phyloP scores from a whole-genome alignment of 176 grass and related monocot species.

The Pharus latifolius region DNA sequence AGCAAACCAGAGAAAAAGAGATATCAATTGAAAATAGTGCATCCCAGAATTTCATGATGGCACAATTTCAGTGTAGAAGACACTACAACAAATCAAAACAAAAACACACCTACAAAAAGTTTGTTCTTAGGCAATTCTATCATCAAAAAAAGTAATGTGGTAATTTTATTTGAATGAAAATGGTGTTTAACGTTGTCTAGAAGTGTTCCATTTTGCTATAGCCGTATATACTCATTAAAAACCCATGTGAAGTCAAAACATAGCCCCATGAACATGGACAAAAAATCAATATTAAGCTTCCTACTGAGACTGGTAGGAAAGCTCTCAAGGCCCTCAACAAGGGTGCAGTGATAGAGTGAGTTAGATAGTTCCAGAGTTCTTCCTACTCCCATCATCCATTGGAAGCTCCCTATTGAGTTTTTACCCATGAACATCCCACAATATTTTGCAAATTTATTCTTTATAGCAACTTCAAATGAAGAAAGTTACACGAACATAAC shows the following conservation, averaged over 20 bases:
- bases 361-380: too few relatives aligned
- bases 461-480: background rate
- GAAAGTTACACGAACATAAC: too few relatives aligned
- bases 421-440: background rate
- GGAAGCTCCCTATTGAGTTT: too few relatives aligned
- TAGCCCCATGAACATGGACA: too few relatives aligned
- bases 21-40: background rate
- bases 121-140: background rate
- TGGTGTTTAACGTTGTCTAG: background rate
- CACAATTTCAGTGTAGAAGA: background rate
- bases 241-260: too few relatives aligned
- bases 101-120: background rate
- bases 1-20: background rate
- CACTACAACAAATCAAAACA: background rate
- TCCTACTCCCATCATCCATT: too few relatives aligned
- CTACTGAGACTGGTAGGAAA: too few relatives aligned
- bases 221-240: too few relatives aligned
- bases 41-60: background rate
- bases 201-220: too few relatives aligned
- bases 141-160: background rate
- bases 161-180: background rate
- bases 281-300: too few relatives aligned
- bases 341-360: too few relatives aligned
- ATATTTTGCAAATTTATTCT: background rate
- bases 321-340: too few relatives aligned